Evolutionary conservation across 495 filamentous ascomycete genomes (phyloP), one percentile per base, ranked within the genome.

Genomic region (Mytilinidion resinicola): DNA sequence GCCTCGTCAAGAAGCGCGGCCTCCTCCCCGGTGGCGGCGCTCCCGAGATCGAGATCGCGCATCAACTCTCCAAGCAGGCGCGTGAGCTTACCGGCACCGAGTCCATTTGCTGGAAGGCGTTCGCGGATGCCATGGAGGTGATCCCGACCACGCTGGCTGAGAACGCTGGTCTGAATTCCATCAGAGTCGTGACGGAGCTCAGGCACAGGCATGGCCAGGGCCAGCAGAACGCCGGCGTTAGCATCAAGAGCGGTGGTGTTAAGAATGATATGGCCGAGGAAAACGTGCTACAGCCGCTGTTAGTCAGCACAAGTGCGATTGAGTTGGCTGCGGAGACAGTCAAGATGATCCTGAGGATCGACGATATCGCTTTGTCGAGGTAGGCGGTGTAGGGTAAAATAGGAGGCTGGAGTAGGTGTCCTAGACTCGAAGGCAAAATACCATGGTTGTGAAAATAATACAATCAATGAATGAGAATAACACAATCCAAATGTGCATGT

Each of bases 301-400:
- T 98, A 53, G 93, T 98, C 47, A 95, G 88, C 78, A 98, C 93
- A 38, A 96, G 91, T 72, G 91, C 93, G 3, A 92, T 98, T 69
- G 90, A 98, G 77, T 74, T 98, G 69, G 93, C 95, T 38, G 89
- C 90, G 2, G 93, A 98, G 80, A 97, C 93, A 56, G 91, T 96
- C 63, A 98, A 97, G 82, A 95, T 97, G 90, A 87, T 96, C 74
- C 81, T 96, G 75, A 85, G 91, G 76, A 96, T 96, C 76, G 91
- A 96, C 74, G 91, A 96, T 74, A 92, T 95, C 74, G 88, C 88
- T 51, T 73, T 87, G 67, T 82, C 81, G 67, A 72, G 82, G 70
- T 85, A 76, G 62, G 35, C 34, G 41, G 4, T 14, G 6, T 25
- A 25, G 1, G 46, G 14, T 46, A 15, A 0, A n/a, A 20, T 46